Conservation (phyloP, 2,329 filamentous ascomycete genomes). For the Didymella lethalis region DNA sequence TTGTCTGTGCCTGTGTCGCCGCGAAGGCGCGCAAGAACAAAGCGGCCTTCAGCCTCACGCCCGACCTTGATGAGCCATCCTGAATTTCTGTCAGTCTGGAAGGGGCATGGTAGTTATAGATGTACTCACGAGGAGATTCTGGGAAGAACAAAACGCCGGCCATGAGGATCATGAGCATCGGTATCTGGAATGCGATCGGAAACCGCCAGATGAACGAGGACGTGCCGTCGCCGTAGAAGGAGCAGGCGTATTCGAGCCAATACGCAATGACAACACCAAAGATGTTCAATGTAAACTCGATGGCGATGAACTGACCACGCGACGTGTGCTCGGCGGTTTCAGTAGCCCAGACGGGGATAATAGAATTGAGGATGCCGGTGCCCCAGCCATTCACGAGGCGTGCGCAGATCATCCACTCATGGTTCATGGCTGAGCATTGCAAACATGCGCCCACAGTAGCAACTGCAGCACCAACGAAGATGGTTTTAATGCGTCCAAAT, state of each 20-base stretch:
- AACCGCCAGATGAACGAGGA: constrained; percentile 72
- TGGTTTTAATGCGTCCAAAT: constrained; percentile 40
- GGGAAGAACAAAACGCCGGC: constrained; percentile 70
- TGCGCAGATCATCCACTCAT: constrained; percentile 64
- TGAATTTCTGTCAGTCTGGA: not conserved
- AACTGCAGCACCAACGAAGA: constrained; percentile 38
- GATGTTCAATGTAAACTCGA: constrained; percentile 78
- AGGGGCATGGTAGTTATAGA: not conserved
- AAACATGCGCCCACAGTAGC: constrained; percentile 62
- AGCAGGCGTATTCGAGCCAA: constrained; percentile 61
- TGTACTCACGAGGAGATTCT: constrained; percentile 62
- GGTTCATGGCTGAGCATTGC: constrained; percentile 71
- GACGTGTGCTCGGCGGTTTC: constrained; percentile 73
- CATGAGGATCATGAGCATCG: constrained; percentile 67
- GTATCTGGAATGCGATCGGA: constrained; percentile 73
- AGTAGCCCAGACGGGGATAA: constrained; percentile 75
- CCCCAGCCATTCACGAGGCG: constrained; percentile 70
- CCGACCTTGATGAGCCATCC: constrained; percentile 70
- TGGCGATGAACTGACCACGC: constrained; percentile 72
- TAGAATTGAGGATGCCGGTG: constrained; percentile 74
- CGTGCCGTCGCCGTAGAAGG: constrained; percentile 66
- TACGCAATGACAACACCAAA: constrained; percentile 72
- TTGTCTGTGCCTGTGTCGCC: constrained; percentile 62
- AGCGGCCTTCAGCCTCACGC: constrained; percentile 71
- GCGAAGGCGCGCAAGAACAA: constrained; percentile 69